Base-by-base conservation (phyloP, 176 grass and related monocot genomes). In the Paspalum notatum region DNA sequence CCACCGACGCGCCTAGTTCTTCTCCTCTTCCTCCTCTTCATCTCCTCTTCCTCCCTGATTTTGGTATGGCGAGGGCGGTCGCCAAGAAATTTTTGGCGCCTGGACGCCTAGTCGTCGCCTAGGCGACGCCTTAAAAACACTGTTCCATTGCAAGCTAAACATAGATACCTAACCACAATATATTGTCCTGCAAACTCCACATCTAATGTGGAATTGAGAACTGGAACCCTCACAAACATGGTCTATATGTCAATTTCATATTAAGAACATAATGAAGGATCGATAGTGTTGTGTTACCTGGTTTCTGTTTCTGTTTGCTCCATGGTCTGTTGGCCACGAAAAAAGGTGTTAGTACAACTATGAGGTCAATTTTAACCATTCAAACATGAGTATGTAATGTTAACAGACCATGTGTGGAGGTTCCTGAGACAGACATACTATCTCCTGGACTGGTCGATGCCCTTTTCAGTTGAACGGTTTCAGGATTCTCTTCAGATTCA, bases 401-500 rank as follows among this genome's bases (percentile, higher is more conserved):
- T 66, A 54, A 84, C 55, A 84, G 56, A 66, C 68, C 32, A 32
- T 32, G 32, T 32, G 32, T 3, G 32, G 56, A 21, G 87, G 66
- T 88, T 66, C 82, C 83, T 90, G 83, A 81, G 37, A 87, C 48
- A 84, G 79, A 85, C 43, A 78, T 43, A 71, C 80, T 74, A 49
- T 90, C 76, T 77, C 57, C 65, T 65, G 18, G 78, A 78, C 67
- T 57, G 77, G 37, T 88, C 82, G 66, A 79, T 66, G 50, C 21
- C 59, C 57, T 87, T 86, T 83, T 89, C 38, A 81, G 68, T 44
- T 49, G 84, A 86, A 88, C 52, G 43, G 68, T 91, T 57, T 89
- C 80, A 76, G 60, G 66, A 62, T 37, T 32, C 18, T 91, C 89
- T 26, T 95, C 90, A 82, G 78, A 73, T 89, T 98, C 95, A 81